phyloP scores from a whole-genome alignment of 106 monocot genomes.

The Phalaenopsis aphrodite region DNA sequence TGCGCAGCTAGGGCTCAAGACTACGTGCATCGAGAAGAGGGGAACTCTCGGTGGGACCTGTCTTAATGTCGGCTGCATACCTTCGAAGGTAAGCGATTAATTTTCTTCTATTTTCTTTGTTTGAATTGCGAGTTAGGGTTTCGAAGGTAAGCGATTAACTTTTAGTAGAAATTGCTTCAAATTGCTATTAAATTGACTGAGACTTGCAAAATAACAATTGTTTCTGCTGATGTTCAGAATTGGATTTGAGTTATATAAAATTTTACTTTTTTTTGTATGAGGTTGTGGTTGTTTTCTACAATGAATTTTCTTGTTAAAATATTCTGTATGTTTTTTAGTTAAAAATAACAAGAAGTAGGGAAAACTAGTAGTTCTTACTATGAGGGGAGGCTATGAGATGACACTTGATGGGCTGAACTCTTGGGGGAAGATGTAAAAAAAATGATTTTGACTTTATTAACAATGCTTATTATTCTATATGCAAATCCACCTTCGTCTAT shows the following conservation, averaged over 20 bases:
- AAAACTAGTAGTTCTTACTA: neutral
- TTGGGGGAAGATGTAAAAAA: neutral
- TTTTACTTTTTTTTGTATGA: neutral
- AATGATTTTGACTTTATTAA: neutral
- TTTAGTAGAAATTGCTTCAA: neutral
- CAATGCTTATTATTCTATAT: neutral
- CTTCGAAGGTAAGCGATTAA: conserved; percentile 40
- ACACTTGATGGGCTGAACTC: neutral
- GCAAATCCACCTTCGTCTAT: neutral
- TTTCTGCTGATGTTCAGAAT: neutral
- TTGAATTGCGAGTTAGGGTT: neutral
- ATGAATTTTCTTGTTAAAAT: neutral
- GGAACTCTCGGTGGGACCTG: conserved; percentile 68
- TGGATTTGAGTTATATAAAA: neutral
- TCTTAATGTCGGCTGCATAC: conserved; percentile 76
- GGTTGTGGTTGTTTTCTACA: neutral
- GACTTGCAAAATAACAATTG: neutral
- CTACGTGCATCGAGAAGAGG: conserved; percentile 75
- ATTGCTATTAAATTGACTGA: neutral
- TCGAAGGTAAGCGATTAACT: no score
- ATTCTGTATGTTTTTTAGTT: neutral
- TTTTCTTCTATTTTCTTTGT: neutral
- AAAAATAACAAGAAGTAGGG: neutral
- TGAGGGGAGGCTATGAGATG: neutral
- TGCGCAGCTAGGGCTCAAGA: conserved; percentile 69